phyloP scores from a whole-genome alignment of 148 eudicot genomes.

The Vaccinium corymbosum region DNA sequence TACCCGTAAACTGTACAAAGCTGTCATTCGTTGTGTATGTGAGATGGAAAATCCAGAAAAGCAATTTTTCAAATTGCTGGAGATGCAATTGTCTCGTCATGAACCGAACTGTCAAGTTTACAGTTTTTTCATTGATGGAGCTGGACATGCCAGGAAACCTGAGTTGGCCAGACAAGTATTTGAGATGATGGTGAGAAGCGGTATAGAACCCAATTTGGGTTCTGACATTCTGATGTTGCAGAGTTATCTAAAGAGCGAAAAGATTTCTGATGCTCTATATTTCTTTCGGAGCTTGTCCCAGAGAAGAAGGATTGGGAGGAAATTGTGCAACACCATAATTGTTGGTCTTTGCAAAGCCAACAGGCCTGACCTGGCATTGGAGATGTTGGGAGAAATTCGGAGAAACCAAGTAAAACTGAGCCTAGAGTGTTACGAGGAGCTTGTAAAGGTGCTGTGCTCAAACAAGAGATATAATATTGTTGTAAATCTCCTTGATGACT shows the following conservation, averaged over 20 bases:
- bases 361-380: constrained; percentile 41
- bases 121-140: constrained; percentile 70
- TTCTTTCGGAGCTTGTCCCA: constrained; percentile 38
- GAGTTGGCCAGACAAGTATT: constrained; percentile 61
- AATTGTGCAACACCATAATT: constrained; percentile 43
- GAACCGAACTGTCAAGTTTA: constrained; percentile 28
- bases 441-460: constrained; percentile 37
- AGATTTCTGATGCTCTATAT: constrained; percentile 51
- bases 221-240: constrained; percentile 52
- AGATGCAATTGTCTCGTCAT: constrained; percentile 50
- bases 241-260: constrained; percentile 47
- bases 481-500: constrained; percentile 43
- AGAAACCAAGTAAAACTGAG: constrained; percentile 33
- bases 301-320: constrained; percentile 39
- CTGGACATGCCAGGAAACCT: constrained; percentile 56
- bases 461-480: constrained; percentile 36
- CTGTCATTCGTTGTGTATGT: constrained; percentile 44
- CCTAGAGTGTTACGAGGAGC: constrained; percentile 66
- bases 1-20: constrained; percentile 35
- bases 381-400: constrained; percentile 32
- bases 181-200: constrained; percentile 50
- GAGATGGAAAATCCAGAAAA: constrained; percentile 51
- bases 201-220: constrained; percentile 33
- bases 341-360: constrained; percentile 69
- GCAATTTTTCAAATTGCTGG: constrained; percentile 50